A percentile compares a stretch with the other conserved stretches of the same genome.
phyloP scores from a whole-genome alignment of 1,284 basidiomycete species.

The Pseudozyma thailandica region DNA sequence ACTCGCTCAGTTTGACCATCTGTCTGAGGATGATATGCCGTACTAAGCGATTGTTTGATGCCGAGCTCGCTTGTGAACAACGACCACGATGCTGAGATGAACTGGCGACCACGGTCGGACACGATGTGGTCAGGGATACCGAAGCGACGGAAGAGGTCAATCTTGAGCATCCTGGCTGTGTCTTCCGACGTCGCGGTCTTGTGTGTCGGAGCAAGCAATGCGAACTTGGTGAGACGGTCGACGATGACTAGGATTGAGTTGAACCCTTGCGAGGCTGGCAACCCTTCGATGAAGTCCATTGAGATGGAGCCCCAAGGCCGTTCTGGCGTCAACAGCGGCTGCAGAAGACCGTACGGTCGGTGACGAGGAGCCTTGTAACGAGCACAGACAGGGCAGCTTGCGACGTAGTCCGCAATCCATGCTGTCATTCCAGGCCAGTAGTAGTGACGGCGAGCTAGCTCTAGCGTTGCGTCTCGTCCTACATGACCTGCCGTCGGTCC shows the following conservation, averaged over 20 bases:
- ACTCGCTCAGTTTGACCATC: conserved; percentile 71
- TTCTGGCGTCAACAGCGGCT: conserved; percentile 66
- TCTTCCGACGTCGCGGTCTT: conserved; percentile 61
- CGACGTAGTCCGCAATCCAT: conserved; percentile 68
- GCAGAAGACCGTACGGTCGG: conserved; percentile 66
- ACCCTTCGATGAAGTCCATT: conserved; percentile 70
- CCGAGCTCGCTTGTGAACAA: conserved; percentile 47
- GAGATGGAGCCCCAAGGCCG: conserved; percentile 70
- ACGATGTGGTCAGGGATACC: conserved; percentile 63
- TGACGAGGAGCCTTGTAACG: conserved; percentile 63
- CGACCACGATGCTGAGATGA: conserved; percentile 63
- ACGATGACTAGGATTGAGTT: conserved; percentile 61
- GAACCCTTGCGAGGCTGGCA: conserved; percentile 68
- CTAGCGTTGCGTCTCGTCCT: not conserved
- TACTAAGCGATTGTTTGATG: conserved; percentile 58
- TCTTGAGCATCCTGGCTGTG: conserved; percentile 52
- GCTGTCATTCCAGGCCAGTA: conserved; percentile 67
- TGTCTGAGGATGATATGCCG: conserved; percentile 50
- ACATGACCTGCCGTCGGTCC: conserved; percentile 4
- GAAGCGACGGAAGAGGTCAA: conserved; percentile 67
- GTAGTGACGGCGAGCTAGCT: conserved; percentile 66
- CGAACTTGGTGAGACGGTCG: conserved; percentile 68
- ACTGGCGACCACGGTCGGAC: conserved; percentile 37
- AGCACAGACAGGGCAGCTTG: conserved; percentile 70
- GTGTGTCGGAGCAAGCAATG: conserved; percentile 73